These are phyloP conservation scores for Cercospora zeae-maydis DNA, from an alignment of 2,329 filamentous ascomycete genomes.

Conservation along the genomic window DNA sequence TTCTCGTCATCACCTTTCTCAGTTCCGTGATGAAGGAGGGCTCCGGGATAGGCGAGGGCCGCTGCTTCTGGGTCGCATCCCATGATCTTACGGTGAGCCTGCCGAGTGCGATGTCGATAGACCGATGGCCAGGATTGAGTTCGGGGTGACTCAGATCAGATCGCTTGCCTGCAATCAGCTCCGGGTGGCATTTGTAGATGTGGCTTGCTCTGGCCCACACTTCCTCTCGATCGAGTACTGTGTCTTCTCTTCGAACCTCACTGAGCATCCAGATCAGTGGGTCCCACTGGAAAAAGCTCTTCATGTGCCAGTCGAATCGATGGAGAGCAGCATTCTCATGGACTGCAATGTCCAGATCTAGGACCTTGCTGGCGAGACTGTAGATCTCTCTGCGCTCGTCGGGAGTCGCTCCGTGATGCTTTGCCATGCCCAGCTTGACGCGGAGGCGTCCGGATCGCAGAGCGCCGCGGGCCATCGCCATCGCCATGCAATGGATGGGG, in stretches of 20 bases:
- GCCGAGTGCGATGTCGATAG: conserved; percentile 44
- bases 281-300: conserved; percentile 50
- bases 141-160: conserved; percentile 39
- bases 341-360: conserved; percentile 42
- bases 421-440: conserved; percentile 45
- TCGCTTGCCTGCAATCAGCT: conserved; percentile 38
- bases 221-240: conserved; percentile 23
- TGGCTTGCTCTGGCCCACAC: conserved; percentile 47
- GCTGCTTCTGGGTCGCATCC: conserved; percentile 31
- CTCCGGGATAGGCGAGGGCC: conserved; percentile 2
- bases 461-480: conserved; percentile 44
- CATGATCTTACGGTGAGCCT: conserved; percentile 47
- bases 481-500: conserved; percentile 45
- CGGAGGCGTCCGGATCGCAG: conserved; percentile 45
- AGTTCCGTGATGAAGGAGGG: conserved; percentile 18
- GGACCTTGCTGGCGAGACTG: conserved; percentile 40
- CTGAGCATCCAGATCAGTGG: conserved; percentile 39
- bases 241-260: conserved; percentile 31
- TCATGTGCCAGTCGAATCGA: conserved; percentile 52
- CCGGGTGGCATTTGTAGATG: conserved; percentile 44
- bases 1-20: conserved; percentile 12
- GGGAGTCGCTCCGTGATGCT: conserved; percentile 29
- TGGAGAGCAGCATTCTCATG: conserved; percentile 41
- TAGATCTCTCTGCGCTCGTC: conserved; percentile 43
- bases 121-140: conserved; percentile 38